Evolutionary conservation across 805 yeast genomes (phyloP).

Genomic region (Sugiyamaella smithiae): DNA sequence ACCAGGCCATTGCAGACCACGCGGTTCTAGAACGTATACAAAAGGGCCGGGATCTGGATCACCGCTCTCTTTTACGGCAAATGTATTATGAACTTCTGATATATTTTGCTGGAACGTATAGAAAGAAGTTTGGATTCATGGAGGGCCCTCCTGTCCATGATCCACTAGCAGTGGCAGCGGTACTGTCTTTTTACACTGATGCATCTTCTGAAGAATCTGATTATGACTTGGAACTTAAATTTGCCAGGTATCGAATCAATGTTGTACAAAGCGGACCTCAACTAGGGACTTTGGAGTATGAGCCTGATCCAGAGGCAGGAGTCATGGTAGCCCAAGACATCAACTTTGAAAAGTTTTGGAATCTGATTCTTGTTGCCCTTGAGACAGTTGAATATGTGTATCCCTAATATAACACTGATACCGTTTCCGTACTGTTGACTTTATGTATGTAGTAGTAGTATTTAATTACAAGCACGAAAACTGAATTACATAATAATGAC

Average conservation of each 20-base stretch:
- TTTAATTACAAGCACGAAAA: too few relatives aligned
- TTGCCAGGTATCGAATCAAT: slow-evolving; percentile 14
- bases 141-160: slow-evolving; percentile 79
- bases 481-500: too few relatives aligned
- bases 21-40: slow-evolving; percentile 41
- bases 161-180: slow-evolving; percentile 64
- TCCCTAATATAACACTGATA: too few relatives aligned
- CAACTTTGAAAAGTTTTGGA: slow-evolving; percentile 47
- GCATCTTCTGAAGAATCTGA: slow-evolving; percentile 13
- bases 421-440: too few relatives aligned
- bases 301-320: slow-evolving; percentile 31
- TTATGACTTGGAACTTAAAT: slow-evolving; percentile 21
- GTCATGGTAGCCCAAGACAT: slow-evolving; percentile 41
- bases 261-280: slow-evolving; percentile 30
- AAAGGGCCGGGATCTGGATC: slow-evolving; percentile 32
- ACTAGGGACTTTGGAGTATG: slow-evolving; percentile 27
- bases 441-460: too few relatives aligned
- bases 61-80: slow-evolving; percentile 46
- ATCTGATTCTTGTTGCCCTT: slow-evolving; percentile 39
- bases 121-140: slow-evolving; percentile 41
- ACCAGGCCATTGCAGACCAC: slow-evolving; percentile 53
- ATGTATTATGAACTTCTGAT: slow-evolving; percentile 54
- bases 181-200: slow-evolving; percentile 45
- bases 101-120: slow-evolving; percentile 48
- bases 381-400: slow-evolving; percentile 37